Evolutionary conservation across 148 eudicot genomes (phyloP).

Genomic region (Cornus suecica): DNA sequence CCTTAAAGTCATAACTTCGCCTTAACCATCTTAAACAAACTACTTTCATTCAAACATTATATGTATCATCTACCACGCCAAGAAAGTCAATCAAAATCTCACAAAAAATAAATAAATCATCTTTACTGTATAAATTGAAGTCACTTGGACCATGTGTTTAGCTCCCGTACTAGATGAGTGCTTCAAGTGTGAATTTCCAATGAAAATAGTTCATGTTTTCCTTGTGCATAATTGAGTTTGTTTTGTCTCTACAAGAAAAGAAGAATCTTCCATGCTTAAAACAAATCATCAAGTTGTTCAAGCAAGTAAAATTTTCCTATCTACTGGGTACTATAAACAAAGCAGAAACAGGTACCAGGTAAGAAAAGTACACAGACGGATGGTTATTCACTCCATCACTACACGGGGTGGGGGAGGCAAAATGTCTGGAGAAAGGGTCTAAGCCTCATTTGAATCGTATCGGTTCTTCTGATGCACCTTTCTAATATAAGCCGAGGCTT

Average conservation of each 20-base stretch:
- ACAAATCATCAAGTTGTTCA: not conserved
- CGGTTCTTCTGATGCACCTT: slow-evolving; percentile 25
- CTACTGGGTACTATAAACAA: not conserved
- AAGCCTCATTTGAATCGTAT: slow-evolving; percentile 6
- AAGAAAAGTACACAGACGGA: not conserved
- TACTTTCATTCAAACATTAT: too few relatives aligned
- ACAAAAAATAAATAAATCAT: too few relatives aligned
- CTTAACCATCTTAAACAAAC: too few relatives aligned
- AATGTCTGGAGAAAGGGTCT: not conserved
- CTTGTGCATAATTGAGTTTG: too few relatives aligned
- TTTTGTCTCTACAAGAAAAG: not conserved
- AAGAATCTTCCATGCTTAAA: slow-evolving; percentile 3
- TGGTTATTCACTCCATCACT: not conserved
- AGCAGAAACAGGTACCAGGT: not conserved
- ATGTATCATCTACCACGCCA: too few relatives aligned
- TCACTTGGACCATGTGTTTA: too few relatives aligned
- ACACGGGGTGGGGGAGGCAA: slow-evolving; percentile 22
- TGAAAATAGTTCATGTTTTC: too few relatives aligned
- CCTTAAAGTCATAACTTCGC: too few relatives aligned
- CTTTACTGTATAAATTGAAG: too few relatives aligned
- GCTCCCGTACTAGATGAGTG: too few relatives aligned
- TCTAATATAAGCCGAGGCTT: slow-evolving; percentile 20
- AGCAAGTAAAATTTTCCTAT: slow-evolving; percentile 1
- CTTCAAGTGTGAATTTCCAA: too few relatives aligned
- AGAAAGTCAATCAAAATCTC: too few relatives aligned